These are phyloP conservation scores for Aethionema arabicum DNA, from an alignment of 345 rosid species.

Conservation along the genomic window DNA sequence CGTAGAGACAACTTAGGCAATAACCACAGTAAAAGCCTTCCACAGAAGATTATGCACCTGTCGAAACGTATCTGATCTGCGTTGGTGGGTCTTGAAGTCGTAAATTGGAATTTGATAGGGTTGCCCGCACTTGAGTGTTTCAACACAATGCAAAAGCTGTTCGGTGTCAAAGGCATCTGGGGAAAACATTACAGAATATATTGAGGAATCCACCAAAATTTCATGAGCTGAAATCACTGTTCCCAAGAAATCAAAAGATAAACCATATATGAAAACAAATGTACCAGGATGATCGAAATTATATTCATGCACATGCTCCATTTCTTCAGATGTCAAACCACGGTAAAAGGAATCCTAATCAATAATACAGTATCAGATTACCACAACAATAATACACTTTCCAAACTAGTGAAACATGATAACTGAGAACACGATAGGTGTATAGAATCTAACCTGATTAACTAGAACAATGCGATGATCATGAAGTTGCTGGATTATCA, in stretches of 20 bases:
- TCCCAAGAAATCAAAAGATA: neutral
- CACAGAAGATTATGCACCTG: constrained; percentile 52
- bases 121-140: constrained; percentile 71
- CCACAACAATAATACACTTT: neutral
- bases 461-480: constrained; percentile 97
- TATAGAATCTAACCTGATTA: constrained; percentile 62
- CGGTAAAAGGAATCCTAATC: constrained; percentile 93
- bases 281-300: constrained; percentile 99
- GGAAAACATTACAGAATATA: constrained; percentile 4
- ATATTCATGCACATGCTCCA: constrained; percentile 80
- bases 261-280: neutral
- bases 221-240: neutral
- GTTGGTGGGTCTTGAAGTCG: constrained; percentile 86
- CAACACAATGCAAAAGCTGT: constrained; percentile 85
- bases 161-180: constrained; percentile 97
- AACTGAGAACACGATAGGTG: constrained; percentile 6
- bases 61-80: constrained; percentile 77
- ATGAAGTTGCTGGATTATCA: constrained; percentile 98
- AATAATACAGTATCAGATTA: constrained; percentile 9
- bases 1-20: neutral
- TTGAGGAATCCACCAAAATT: neutral
- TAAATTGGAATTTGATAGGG: constrained; percentile 87
- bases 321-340: constrained; percentile 81
- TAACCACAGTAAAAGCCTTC: neutral
- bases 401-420: constrained; percentile 13